phyloP scores from a whole-genome alignment of 2,329 filamentous ascomycete species.

The Thermothelomyces thermophilus region DNA sequence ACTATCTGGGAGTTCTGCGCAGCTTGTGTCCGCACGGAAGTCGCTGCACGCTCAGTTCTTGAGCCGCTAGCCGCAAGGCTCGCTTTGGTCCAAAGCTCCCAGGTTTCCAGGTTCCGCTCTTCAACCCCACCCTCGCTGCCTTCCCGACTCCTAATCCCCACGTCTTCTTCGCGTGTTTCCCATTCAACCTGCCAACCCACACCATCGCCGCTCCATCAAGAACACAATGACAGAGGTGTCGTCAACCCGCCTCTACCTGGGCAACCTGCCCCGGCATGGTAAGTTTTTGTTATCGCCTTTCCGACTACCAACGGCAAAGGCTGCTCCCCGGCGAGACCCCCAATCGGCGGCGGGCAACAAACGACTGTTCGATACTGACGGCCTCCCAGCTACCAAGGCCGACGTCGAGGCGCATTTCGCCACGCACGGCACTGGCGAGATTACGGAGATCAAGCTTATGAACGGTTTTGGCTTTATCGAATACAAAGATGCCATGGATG shows the following conservation, averaged over 20 bases:
- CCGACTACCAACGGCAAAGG: too few species aligned
- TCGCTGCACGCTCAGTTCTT: neutral
- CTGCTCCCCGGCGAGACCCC: too few species aligned
- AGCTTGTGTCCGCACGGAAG: too few species aligned
- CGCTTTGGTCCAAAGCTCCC: neutral
- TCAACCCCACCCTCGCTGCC: conserved; percentile 15
- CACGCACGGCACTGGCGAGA: conserved; percentile 92
- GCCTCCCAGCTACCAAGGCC: conserved; percentile 76
- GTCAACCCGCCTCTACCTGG: conserved; percentile 90
- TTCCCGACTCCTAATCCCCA: conserved; percentile 13
- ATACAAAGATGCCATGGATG: conserved; percentile 97
- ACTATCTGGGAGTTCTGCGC: too few species aligned
- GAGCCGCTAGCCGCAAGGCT: conserved; percentile 5
- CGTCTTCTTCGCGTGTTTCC: neutral
- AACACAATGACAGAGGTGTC: conserved; percentile 77
- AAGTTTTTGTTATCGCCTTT: conserved; percentile 36
- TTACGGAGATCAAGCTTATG: conserved; percentile 99
- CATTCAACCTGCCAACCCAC: conserved; percentile 3
- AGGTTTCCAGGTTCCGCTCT: neutral
- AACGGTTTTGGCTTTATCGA: conserved; percentile 99
- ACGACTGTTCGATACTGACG: conserved; percentile 35
- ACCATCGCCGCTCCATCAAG: conserved; percentile 4
- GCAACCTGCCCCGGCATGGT: conserved; percentile 96
- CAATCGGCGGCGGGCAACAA: neutral
- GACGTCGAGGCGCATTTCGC: conserved; percentile 95